Evolutionary conservation across 1,284 basidiomycete genomes (phyloP).

Genomic region (Porodaedalea pini): DNA sequence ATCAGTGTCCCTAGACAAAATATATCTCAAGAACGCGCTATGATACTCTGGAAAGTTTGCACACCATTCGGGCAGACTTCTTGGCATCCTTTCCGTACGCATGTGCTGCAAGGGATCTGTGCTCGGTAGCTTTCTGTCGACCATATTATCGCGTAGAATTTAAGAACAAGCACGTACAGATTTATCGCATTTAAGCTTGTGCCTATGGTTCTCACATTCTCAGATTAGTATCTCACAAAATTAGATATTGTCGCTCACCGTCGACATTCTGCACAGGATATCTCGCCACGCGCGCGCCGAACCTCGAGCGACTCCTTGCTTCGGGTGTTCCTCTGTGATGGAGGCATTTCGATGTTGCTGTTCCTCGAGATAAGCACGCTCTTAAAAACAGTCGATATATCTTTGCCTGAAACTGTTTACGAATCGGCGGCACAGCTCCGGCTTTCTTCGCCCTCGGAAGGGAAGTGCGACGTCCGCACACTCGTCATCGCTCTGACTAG

Average conservation of each 20-base stretch:
- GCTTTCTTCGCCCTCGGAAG: no score
- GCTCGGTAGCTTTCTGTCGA: not conserved
- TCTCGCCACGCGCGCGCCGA: constrained; percentile 14
- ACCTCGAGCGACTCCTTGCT: constrained; percentile 3
- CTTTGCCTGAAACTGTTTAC: no score
- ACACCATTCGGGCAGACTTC: constrained; percentile 20
- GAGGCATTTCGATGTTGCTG: not conserved
- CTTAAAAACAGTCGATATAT: no score
- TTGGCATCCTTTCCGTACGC: constrained; percentile 17
- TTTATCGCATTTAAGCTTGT: constrained; percentile 18
- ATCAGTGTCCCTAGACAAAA: constrained; percentile 1
- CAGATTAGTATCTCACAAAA: not conserved
- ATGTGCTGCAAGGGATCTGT: constrained; percentile 20
- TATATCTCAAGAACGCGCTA: not conserved
- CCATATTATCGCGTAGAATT: not conserved
- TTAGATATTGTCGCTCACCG: constrained; percentile 1
- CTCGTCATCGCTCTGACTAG: no score
- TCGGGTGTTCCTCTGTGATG: not conserved
- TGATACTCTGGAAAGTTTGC: not conserved
- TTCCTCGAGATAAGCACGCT: no score
- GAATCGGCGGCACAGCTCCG: no score
- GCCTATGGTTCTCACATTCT: not conserved
- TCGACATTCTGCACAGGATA: constrained; percentile 19
- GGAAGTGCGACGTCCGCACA: no score
- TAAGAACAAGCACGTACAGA: constrained; percentile 5